A percentile compares a stretch with the other conserved stretches of the same genome.
Conservation (phyloP, 2,329 filamentous ascomycete genomes). For the Arachnomyces sp. region DNA sequence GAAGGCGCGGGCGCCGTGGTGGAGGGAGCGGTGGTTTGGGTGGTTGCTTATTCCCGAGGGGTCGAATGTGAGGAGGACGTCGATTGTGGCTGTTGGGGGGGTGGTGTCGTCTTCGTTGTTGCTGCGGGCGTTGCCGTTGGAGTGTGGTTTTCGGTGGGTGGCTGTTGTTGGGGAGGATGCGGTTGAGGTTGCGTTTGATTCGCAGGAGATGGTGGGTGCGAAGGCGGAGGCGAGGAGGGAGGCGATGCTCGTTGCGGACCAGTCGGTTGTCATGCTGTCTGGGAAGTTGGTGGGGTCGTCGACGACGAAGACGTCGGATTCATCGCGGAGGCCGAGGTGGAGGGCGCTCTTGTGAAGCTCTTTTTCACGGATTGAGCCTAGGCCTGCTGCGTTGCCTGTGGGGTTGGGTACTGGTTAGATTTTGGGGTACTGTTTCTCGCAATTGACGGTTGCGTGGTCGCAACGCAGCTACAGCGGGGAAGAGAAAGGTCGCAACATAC, state of each 20-base stretch:
- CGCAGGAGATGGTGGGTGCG: conserved; percentile 51
- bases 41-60: conserved; percentile 71
- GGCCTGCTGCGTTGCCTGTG: conserved; percentile 71
- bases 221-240: conserved; percentile 64
- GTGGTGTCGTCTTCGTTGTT: conserved; percentile 31
- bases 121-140: conserved; percentile 12
- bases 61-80: conserved; percentile 88
- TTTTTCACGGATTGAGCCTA: conserved; percentile 72
- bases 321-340: conserved; percentile 62
- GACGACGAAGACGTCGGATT: conserved; percentile 77
- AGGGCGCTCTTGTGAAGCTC: conserved; percentile 77
- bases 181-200: conserved; percentile 15
- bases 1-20: conserved; percentile 70
- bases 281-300: conserved; percentile 69
- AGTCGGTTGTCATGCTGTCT: conserved; percentile 76
- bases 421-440: not conserved
- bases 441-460: too few relatives aligned
- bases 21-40: conserved; percentile 87
- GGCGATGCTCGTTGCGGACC: conserved; percentile 64
- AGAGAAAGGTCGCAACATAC: conserved; percentile 33
- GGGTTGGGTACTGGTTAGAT: not conserved
- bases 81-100: conserved; percentile 53
- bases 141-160: conserved; percentile 20
- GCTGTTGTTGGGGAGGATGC: conserved; percentile 30
- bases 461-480: not conserved